Evolutionary conservation across 768 basidiomycete species (phyloP).

Genomic region (Tulasnella sp.): DNA sequence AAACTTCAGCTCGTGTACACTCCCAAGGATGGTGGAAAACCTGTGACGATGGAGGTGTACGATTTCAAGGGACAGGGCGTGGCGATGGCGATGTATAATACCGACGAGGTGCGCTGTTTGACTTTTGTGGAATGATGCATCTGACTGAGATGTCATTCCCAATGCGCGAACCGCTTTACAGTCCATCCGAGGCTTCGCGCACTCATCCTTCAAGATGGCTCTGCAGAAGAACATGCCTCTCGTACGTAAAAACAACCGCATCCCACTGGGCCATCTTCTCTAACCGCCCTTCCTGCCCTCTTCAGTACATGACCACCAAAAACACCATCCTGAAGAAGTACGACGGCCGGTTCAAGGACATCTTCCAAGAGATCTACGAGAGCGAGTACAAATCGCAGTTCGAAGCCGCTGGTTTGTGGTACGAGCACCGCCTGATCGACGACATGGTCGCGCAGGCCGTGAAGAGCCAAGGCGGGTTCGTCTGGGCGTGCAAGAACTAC

Average conservation of each 20-base stretch:
- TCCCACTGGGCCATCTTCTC: not conserved
- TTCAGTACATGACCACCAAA: slow-evolving; percentile 92
- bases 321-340: slow-evolving; percentile 97
- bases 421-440: slow-evolving; percentile 94
- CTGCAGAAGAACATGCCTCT: slow-evolving; percentile 37
- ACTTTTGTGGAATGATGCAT: not conserved
- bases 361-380: slow-evolving; percentile 95
- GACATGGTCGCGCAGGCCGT: slow-evolving; percentile 98
- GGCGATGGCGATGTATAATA: slow-evolving; percentile 98
- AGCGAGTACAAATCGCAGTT: slow-evolving; percentile 58
- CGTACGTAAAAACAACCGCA: slow-evolving; percentile 10
- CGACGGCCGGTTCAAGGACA: slow-evolving; percentile 98
- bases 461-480: slow-evolving; percentile 91
- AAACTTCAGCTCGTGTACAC: slow-evolving; percentile 89
- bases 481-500: slow-evolving; percentile 60
- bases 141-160: not conserved
- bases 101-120: slow-evolving; percentile 56
- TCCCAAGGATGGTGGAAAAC: slow-evolving; percentile 59
- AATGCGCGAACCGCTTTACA: slow-evolving; percentile 22
- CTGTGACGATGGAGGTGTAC: slow-evolving; percentile 70
- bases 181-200: slow-evolving; percentile 92
- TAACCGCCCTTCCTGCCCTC: not conserved
- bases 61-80: slow-evolving; percentile 90
- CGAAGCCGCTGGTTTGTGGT: slow-evolving; percentile 63
- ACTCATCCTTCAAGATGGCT: slow-evolving; percentile 97